These are phyloP conservation scores for Atkinsonella texensis DNA, from an alignment of 2,329 filamentous ascomycete genomes.

Conservation along the genomic window DNA sequence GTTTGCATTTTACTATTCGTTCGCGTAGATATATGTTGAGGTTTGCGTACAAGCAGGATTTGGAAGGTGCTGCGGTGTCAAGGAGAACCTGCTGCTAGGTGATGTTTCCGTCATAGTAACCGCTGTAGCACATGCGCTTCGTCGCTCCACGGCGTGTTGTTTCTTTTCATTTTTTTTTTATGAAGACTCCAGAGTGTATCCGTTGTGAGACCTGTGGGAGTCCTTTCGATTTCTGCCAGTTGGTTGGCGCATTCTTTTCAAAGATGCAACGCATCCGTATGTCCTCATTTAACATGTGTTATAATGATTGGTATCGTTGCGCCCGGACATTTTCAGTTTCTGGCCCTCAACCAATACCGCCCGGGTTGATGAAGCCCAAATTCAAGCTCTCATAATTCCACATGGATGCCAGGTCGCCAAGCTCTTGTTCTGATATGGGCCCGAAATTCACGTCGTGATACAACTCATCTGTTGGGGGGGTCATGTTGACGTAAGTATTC, in stretches of 20 bases:
- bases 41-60: not conserved
- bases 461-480: constrained; percentile 7
- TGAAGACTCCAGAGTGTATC: too few relatives aligned
- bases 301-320: not conserved
- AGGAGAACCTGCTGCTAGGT: not conserved
- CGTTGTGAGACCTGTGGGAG: too few relatives aligned
- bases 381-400: constrained; percentile 24
- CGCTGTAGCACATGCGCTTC: too few relatives aligned
- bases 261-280: not conserved
- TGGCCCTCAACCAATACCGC: not conserved
- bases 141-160: too few relatives aligned
- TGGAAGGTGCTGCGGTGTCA: not conserved
- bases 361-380: constrained; percentile 17
- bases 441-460: constrained; percentile 12
- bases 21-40: not conserved
- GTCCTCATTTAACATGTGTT: not conserved
- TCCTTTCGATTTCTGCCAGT: too few relatives aligned
- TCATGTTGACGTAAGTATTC: constrained; percentile 6
- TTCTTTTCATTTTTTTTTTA: too few relatives aligned
- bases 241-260: too few relatives aligned
- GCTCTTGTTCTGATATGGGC: constrained; percentile 19
- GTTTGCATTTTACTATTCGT: not conserved
- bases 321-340: not conserved
- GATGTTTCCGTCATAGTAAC: too few relatives aligned
- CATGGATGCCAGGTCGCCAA: constrained; percentile 20